These are phyloP conservation scores for Microbotryum violaceum DNA, from an alignment of 1,284 basidiomycete species.

Conservation along the genomic window DNA sequence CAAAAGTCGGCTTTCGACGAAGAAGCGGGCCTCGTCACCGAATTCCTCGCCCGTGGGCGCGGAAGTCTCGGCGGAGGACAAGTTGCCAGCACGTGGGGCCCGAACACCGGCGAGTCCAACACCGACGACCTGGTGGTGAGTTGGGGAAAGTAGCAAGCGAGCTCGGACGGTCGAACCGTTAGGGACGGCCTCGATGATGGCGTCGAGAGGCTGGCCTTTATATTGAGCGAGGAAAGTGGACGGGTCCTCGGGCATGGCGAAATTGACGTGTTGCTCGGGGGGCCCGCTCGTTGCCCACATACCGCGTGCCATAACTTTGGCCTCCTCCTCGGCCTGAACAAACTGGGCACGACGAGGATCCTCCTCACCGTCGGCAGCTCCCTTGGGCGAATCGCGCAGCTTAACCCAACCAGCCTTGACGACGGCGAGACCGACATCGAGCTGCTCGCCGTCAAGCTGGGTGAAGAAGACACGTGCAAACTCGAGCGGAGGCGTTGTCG, in stretches of 20 bases:
- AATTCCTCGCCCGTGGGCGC: conserved; percentile 32
- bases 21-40: conserved; percentile 71
- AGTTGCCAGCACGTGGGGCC: conserved; percentile 56
- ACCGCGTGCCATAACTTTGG: conserved; percentile 52
- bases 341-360: conserved; percentile 33
- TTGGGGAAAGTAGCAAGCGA: conserved; percentile 76
- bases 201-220: conserved; percentile 82
- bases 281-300: conserved; percentile 49
- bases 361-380: conserved; percentile 51
- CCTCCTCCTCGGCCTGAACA: conserved; percentile 61
- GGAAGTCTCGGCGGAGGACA: conserved; percentile 18
- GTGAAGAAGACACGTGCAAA: conserved; percentile 61
- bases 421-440: conserved; percentile 68
- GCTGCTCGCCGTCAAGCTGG: conserved; percentile 10
- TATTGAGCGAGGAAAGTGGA: conserved; percentile 81
- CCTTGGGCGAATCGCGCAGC: conserved; percentile 68
- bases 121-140: conserved; percentile 79
- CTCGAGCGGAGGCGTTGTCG: conserved; percentile 62
- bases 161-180: conserved; percentile 87
- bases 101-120: conserved; percentile 78
- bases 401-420: conserved; percentile 84
- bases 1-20: conserved; percentile 84
- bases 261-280: conserved; percentile 54
- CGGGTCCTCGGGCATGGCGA: conserved; percentile 84
- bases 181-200: conserved; percentile 85